Evolutionary conservation across 2,329 filamentous ascomycete species (phyloP), one percentile per base, ranked within the genome.

Genomic region (Furcasterigmium furcatum): DNA sequence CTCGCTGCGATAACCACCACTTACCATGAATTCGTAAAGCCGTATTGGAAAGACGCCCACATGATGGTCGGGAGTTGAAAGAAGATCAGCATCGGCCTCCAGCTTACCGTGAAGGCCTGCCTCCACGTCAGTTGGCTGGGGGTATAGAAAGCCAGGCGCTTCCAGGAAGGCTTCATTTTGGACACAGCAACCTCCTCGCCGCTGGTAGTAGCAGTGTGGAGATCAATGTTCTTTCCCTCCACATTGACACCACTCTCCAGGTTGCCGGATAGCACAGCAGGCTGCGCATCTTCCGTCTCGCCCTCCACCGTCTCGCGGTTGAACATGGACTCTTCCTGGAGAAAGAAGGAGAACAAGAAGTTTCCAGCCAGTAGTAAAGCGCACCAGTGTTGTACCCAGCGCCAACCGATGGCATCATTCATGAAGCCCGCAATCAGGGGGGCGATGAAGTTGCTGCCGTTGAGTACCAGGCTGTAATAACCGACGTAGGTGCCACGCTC

Each of bases 251-350:
- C 13, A 13, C 8, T 29, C 25, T 9, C 8, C 25, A 13, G 8
- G 8, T 29, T 29, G 25, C 13, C 13, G 8, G 25, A 9, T 13
- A 13, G 25, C 25, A 13, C 13, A 8, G 25, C 8, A 29, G 25
- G 25, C 25, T 13, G 13, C 25, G 25, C 8, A 9, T 13, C 25
- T 13, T 13, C 8, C 25, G 25, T 29, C 25, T 8, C 13, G 25
- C 25, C 25, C 25, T 29, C 25, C 25, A 13, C 25, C 5, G 63
- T 65, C 6, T 56, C 45, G 29, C 41, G 53, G 35, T 68, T 56
- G 50, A 78, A 80, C 24, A 67, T 67, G 4, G 75, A 76, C 57
- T 81, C 77, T 52, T 80, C 76, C 42, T 78, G 74, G 43, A 79
- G 66, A 39, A 80, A 64, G 58, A 80, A 78, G 16, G 58, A 58